Percentiles rank a stretch among this genome's conserved stretches.
Conservation (phyloP, 257 asterid genomes). For the Mitragyna speciosa region DNA sequence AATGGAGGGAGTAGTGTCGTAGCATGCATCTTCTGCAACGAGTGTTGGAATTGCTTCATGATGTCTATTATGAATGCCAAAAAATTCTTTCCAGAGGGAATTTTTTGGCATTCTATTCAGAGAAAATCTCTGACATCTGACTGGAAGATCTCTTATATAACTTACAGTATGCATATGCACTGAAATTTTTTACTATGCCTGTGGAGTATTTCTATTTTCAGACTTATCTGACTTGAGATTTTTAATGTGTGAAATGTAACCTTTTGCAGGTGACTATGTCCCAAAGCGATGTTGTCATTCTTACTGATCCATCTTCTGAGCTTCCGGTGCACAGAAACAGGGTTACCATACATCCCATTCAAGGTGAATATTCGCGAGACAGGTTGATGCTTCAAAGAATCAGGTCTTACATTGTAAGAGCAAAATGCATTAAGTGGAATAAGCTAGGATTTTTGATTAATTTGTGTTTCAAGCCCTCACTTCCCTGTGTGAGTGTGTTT, state of each 20-base stretch:
- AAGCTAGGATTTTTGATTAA: conserved; percentile 26
- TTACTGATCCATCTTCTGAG: conserved; percentile 73
- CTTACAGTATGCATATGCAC: neutral
- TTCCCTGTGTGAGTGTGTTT: neutral
- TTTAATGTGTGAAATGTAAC: conserved; percentile 20
- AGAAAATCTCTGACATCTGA: neutral
- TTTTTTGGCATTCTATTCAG: neutral
- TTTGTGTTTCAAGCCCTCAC: neutral
- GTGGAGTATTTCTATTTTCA: neutral
- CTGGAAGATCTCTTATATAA: neutral
- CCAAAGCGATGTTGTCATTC: conserved; percentile 64
- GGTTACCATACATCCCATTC: conserved; percentile 70
- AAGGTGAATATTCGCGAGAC: conserved; percentile 99
- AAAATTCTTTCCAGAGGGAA: no score
- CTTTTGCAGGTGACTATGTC: conserved; percentile 72
- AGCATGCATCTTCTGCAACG: neutral
- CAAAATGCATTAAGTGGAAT: conserved; percentile 38
- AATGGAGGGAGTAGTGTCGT: neutral
- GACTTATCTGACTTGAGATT: neutral
- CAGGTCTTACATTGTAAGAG: conserved; percentile 99
- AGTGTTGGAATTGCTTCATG: neutral
- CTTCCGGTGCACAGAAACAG: conserved; percentile 60
- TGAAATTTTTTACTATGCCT: neutral
- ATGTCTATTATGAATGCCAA: neutral
- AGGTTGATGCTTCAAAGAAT: conserved; percentile 99